These are phyloP conservation scores for Hagleromyces aurorensis DNA, from an alignment of 805 yeast genomes.

Conservation along the genomic window DNA sequence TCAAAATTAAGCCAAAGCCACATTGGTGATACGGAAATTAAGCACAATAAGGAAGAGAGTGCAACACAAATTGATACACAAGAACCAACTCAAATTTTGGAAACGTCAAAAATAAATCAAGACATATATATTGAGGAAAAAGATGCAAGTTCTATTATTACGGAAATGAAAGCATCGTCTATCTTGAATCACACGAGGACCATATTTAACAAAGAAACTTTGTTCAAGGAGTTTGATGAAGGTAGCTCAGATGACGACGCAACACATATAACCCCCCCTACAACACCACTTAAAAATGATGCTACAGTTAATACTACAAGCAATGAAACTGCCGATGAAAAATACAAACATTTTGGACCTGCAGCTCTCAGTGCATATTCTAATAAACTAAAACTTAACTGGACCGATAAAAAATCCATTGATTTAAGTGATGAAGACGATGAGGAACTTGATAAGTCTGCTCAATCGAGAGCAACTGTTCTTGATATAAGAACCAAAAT, in stretches of 20 bases:
- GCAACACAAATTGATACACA: no score
- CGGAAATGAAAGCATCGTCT: no score
- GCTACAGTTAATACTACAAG: not conserved
- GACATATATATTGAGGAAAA: no score
- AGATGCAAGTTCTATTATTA: no score
- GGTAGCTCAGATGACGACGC: constrained; percentile 3
- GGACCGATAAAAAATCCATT: constrained; percentile 9
- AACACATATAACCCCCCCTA: not conserved
- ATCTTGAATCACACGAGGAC: constrained; percentile 1
- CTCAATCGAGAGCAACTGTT: constrained; percentile 29
- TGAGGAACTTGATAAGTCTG: constrained; percentile 9
- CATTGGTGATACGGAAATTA: no score
- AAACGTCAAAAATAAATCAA: no score
- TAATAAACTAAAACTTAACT: constrained; percentile 13
- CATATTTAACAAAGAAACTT: constrained; percentile 17
- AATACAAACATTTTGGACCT: not conserved
- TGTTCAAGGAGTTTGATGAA: constrained; percentile 19
- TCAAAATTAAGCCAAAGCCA: no score
- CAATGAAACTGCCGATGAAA: no score
- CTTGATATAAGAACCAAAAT: constrained; percentile 31
- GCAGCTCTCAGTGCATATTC: constrained; percentile 16
- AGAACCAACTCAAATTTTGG: no score
- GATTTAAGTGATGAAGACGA: constrained; percentile 16
- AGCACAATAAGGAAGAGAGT: no score
- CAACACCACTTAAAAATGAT: no score